Percentiles rank a stretch among this genome's conserved stretches.
These are phyloP conservation scores for Puccinia horiana DNA, from an alignment of 1,284 basidiomycete genomes.

Conservation along the genomic window DNA sequence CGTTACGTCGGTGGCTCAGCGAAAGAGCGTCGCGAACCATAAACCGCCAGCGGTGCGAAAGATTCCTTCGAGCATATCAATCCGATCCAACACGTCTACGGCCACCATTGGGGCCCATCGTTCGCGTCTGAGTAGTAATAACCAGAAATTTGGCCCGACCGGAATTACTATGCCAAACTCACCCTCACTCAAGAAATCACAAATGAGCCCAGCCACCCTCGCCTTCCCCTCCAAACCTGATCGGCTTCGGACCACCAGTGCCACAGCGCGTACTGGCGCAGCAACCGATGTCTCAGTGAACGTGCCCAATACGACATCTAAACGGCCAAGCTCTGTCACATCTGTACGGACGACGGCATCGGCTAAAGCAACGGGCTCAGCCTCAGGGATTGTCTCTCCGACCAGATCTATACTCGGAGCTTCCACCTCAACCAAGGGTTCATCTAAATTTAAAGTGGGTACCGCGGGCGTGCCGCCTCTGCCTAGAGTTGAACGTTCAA, in stretches of 20 bases:
- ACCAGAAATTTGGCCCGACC: not conserved
- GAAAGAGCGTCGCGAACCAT: constrained; percentile 15
- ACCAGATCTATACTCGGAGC: not conserved
- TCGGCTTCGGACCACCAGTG: constrained; percentile 43
- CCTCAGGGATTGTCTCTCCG: not conserved
- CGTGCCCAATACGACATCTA: not conserved
- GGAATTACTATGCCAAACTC: not conserved
- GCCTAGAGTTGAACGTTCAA: not conserved
- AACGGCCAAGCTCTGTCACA: constrained; percentile 23
- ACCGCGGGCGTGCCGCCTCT: not conserved
- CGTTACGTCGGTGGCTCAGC: not conserved
- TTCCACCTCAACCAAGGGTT: not conserved
- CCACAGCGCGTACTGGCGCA: constrained; percentile 32
- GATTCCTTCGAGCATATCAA: constrained; percentile 38
- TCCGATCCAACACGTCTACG: constrained; percentile 30
- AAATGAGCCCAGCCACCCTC: not conserved
- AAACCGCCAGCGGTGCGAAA: constrained; percentile 32
- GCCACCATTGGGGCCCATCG: constrained; percentile 9
- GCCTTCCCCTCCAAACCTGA: constrained; percentile 7
- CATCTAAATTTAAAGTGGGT: not conserved
- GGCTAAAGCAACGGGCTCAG: constrained; percentile 1
- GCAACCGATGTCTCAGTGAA: not conserved
- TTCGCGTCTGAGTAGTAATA: not conserved
- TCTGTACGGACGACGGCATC: constrained; percentile 24
- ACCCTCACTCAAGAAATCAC: not conserved